Evolutionary conservation across 2,329 filamentous ascomycete genomes (phyloP), one percentile per base, ranked within the genome.

Genomic region (Mariannaea elegans): DNA sequence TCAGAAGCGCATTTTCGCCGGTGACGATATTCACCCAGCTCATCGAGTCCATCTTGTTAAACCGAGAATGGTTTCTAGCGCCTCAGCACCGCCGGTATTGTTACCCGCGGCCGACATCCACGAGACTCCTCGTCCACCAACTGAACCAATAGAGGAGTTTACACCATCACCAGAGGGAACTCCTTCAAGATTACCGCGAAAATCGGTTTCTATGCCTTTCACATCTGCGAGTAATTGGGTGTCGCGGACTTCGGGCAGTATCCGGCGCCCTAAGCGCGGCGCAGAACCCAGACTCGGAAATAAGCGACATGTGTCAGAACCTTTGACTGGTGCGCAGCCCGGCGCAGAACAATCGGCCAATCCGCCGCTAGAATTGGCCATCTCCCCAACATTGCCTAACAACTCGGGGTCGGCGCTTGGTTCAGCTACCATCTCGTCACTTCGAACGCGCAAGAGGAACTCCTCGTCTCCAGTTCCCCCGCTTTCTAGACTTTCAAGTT

Each of bases 181-280:
- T 2, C 78, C 80, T 2, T 76, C 79, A 7, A 82, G 80, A 65
- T 77, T 73, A 49, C 76, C 82, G 12, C 80, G 78, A 53, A 81
- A 83, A 59, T 87, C 87, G 14, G 76, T 85, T 23, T 88, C 87
- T 14, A 83, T 86, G 79, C 84, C 87, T 54, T 85, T 89, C 60
- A 79, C 80, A 60, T 84, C 86, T 2, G 80, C 86, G 14, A 79
- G 77, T 48, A 82, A 77, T 48, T 88, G 86, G 85, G 83, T 87
- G 62, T 76, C 83, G 31, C 83, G 78, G 71, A 79, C 81, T 5
- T 73, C 76, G 8, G 82, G 84, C 54, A 89, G 86, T 73, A 70
- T 88, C 52, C 82, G 85, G 47, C 82, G 82, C 19, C 76, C 80
- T 27, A 88, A 87, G 73, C 80, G 82, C 60, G 79, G 78, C 59